Evolutionary conservation across 768 basidiomycete genomes (phyloP), one percentile per base, ranked within the genome.

Genomic region (Boletellus ananas): DNA sequence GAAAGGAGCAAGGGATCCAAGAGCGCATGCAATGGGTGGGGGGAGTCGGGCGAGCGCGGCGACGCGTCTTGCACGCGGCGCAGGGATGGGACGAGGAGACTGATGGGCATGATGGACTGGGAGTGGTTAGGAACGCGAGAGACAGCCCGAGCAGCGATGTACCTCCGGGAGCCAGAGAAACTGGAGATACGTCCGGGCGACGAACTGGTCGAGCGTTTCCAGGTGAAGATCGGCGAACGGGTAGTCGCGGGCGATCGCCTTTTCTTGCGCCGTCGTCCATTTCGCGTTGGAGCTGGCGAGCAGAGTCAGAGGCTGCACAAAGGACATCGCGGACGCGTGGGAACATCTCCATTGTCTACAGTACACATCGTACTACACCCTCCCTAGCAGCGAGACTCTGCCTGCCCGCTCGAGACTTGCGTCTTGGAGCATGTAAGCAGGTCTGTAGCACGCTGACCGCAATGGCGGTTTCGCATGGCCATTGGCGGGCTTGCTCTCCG

Each of bases 91-190:
- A 83, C 66, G 10, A 91, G 69, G 7, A 81, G 64, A 10, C 67
- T 56, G 0, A 91, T 70, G 9, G 87, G 80, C 83, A 87, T 84
- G 41, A 88, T 79, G 3, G 85, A 84, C 89, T 91, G 53, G 17
- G 34, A 14, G 9, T 6, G 29, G 54, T 63, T 31, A 63, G 51
- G 51, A 34, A 52, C 50, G 43, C 43, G 51, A 29, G 31, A 17
- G 18, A 4, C 11, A 9, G 34, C 6, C 23, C 29, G 20, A 20
- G 10, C 10, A 42, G 41, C 8, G 43, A n/a, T 6, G 45, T 56
- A 87, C 87, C 70, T 88, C 79, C 40, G 87, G 87, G 37, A 89
- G 75, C 86, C 87, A 90, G 7, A 90, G 74, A 56, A 84, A 87
- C 58, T 88, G 85, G 39, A 86, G 76, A 64, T 89, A 90, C 3